Conservation (phyloP, 257 asterid genomes). For the Nicotiana tomentosiformis region DNA sequence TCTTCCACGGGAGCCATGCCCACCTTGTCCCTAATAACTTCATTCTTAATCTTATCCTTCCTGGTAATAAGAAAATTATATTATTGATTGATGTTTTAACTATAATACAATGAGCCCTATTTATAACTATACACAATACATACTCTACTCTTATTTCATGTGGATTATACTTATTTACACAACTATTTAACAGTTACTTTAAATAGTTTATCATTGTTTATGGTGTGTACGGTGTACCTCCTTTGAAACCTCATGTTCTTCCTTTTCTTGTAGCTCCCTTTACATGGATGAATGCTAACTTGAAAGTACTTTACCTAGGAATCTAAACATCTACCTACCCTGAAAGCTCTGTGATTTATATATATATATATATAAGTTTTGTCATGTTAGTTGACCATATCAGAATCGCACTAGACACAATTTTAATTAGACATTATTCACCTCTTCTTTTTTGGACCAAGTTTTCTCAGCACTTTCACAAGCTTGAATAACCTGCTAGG, state of each 20-base stretch:
- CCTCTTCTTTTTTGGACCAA: background rate
- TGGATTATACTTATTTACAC: no score
- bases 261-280: background rate
- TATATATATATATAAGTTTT: background rate
- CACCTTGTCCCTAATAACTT: no score
- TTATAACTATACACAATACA: no score
- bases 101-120: no score
- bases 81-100: no score
- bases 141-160: no score
- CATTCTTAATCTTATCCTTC: no score
- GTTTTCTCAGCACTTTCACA: background rate
- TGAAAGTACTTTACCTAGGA: background rate
- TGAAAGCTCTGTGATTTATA: background rate
- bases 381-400: background rate
- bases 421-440: background rate
- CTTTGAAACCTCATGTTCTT: background rate
- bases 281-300: background rate
- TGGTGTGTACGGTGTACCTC: background rate
- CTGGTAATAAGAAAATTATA: no score
- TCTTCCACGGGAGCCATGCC: no score
- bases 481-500: conserved; percentile 9
- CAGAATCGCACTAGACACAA: background rate
- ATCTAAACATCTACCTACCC: background rate
- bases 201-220: background rate
- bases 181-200: background rate